A percentile compares a stretch with the other conserved stretches of the same genome.
phyloP scores from a whole-genome alignment of 1,284 basidiomycete species.

The Termitomyces sp. region DNA sequence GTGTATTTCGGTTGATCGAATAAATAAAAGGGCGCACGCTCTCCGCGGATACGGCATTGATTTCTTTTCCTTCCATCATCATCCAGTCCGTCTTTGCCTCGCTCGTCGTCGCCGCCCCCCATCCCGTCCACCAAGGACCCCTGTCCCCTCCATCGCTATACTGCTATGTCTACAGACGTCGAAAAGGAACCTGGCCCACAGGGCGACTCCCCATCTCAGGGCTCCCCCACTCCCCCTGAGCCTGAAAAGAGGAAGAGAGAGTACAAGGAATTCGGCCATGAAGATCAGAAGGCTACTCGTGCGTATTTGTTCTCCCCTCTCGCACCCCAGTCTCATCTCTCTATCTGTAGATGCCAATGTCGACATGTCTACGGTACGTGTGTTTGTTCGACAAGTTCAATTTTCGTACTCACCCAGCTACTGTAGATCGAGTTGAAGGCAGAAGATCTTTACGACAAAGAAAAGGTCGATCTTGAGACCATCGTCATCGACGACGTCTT shows the following conservation, averaged over 20 bases:
- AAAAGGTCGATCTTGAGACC: constrained; percentile 98
- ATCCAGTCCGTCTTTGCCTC: constrained; percentile 15
- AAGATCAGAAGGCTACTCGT: constrained; percentile 68
- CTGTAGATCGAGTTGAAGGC: constrained; percentile 84
- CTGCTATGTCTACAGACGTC: constrained; percentile 38
- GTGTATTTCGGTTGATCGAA: constrained; percentile 27
- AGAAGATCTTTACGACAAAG: constrained; percentile 95
- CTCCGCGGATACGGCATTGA: constrained; percentile 20
- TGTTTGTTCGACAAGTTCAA: constrained; percentile 10
- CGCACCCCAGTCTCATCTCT: constrained; percentile 11
- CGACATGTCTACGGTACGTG: constrained; percentile 73
- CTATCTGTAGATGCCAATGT: constrained; percentile 67
- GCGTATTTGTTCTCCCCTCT: constrained; percentile 29
- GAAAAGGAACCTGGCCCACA: constrained; percentile 61
- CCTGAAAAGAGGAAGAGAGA: constrained; percentile 76
- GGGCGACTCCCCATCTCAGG: constrained; percentile 33
- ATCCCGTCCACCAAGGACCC: constrained; percentile 18
- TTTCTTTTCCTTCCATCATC: constrained; percentile 21
- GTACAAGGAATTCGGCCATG: constrained; percentile 90
- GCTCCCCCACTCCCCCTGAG: constrained; percentile 21
- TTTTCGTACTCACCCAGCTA: constrained; percentile 11
- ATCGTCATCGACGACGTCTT: constrained; percentile 97
- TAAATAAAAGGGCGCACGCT: constrained; percentile 25
- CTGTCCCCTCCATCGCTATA: constrained; percentile 18
- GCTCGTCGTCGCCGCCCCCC: constrained; percentile 12